A percentile compares a stretch with the other conserved stretches of the same genome.
These are phyloP conservation scores for Thielaviopsis euricoi DNA, from an alignment of 2,329 filamentous ascomycete species.

Conservation along the genomic window DNA sequence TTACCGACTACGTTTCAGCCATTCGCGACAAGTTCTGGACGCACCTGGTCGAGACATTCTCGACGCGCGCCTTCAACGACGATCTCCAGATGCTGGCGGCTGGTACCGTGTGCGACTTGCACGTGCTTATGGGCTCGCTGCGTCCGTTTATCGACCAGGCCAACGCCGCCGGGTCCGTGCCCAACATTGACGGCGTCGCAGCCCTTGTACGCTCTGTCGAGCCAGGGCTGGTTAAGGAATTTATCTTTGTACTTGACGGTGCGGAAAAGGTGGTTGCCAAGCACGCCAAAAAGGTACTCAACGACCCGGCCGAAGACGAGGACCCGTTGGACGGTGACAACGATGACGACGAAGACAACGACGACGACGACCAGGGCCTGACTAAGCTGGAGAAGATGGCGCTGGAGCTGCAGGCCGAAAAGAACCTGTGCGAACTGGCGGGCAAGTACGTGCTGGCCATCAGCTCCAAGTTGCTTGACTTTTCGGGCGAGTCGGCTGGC, in stretches of 20 bases:
- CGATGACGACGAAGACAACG: slow-evolving; percentile 36
- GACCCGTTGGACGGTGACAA: slow-evolving; percentile 43
- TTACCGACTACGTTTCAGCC: slow-evolving; percentile 42
- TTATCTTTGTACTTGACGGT: slow-evolving; percentile 62
- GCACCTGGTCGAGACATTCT: slow-evolving; percentile 51
- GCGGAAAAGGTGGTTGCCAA: slow-evolving; percentile 67
- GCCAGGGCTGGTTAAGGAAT: slow-evolving; percentile 43
- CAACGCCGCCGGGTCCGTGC: slow-evolving; percentile 21
- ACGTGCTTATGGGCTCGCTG: slow-evolving; percentile 62
- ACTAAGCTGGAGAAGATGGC: slow-evolving; percentile 40
- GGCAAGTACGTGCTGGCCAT: slow-evolving; percentile 73
- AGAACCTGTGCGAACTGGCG: slow-evolving; percentile 70
- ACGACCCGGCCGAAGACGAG: slow-evolving; percentile 53
- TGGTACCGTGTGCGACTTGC: slow-evolving; percentile 64
- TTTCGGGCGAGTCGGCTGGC: slow-evolving; percentile 38
- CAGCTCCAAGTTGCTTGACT: slow-evolving; percentile 57
- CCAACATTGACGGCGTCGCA: slow-evolving; percentile 23
- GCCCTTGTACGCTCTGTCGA: slow-evolving; percentile 55
- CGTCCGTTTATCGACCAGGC: slow-evolving; percentile 31
- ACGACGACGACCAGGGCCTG: slow-evolving; percentile 32
- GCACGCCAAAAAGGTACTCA: slow-evolving; percentile 44
- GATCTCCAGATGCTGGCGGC: slow-evolving; percentile 61
- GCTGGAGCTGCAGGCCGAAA: slow-evolving; percentile 60
- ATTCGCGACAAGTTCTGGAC: slow-evolving; percentile 40
- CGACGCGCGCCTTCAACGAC: slow-evolving; percentile 54